Evolutionary conservation across 371 early-diverging fungal species (phyloP), one percentile per base, ranked within the genome.

Genomic region (Vairimorpha ceranae): DNA sequence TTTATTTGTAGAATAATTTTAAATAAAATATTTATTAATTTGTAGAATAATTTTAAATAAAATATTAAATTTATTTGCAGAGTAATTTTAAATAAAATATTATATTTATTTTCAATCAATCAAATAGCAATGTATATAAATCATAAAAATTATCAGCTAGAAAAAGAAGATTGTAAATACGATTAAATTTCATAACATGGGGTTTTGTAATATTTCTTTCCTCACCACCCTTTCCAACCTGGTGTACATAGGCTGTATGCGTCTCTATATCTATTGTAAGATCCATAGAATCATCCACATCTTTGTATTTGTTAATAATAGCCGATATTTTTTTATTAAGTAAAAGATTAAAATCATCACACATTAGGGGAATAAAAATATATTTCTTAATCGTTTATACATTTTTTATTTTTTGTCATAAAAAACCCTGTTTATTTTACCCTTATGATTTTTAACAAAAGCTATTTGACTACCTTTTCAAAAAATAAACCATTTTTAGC

Each of bases 371-470:
- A 41, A 15, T 7, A 41, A 41, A 41, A 41, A 19, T 10, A 14
- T 48, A 48, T 48, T n/a, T 10, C n/a, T 48, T 48, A 48, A 4
- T 48, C 48, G 3, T 10, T 10, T 4, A 48, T 48, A n/a, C 21
- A 21, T 56, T 56, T 21, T 56, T 25, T 29, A 14, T 12, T 3
- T 56, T 56, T 21, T 29, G 15, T 56, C 10, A 25, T 30, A 14
- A 29, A 60, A 60, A 33, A 12, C 35, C 35, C 19, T 60, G 1
- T 15, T 30, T 35, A 10, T 30, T 60, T 60, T 41, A 19, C 63
- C 61, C 77, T 60, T 33, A 77, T 83, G 77, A 80, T 69, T 60
- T 72, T 83, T 70, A 79, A 82, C 68, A 82, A 80, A 77, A 78
- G 78, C 27, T 78, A 78, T 58, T 46, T 83, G 30, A 66, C 79